Percentiles rank a stretch among this genome's conserved stretches.
phyloP scores from a whole-genome alignment of 129 eudicot species.

The Logfia minima region DNA sequence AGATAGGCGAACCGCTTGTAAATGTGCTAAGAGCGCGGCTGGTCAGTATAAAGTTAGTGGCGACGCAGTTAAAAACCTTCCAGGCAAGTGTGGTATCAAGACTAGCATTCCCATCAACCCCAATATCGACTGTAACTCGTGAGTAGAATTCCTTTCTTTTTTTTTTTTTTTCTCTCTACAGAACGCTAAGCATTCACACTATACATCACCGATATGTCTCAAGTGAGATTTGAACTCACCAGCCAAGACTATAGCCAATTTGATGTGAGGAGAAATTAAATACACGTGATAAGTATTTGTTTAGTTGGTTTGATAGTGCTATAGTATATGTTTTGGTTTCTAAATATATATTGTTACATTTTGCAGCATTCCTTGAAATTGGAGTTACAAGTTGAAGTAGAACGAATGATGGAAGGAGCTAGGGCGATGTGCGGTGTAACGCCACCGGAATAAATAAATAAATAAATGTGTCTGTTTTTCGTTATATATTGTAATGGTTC shows the following conservation, averaged over 20 bases:
- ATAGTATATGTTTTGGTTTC: neutral
- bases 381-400: slow-evolving; percentile 2
- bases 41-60: slow-evolving; percentile 23
- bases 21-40: slow-evolving; percentile 49
- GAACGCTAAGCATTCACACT: neutral
- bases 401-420: slow-evolving; percentile 14
- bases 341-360: neutral
- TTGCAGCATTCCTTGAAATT: slow-evolving; percentile 34
- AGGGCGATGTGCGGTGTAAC: slow-evolving; percentile 12
- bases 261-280: too few species aligned
- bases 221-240: neutral
- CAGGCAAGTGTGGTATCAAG: slow-evolving; percentile 42
- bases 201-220: neutral
- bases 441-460: slow-evolving; percentile 19
- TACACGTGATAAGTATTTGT: neutral
- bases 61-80: slow-evolving; percentile 37
- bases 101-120: slow-evolving; percentile 33
- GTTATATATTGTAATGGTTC: neutral
- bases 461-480: slow-evolving; percentile 13
- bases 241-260: neutral
- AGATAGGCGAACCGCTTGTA: slow-evolving; percentile 49
- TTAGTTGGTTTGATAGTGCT: neutral
- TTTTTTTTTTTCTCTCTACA: neutral
- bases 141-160: neutral
- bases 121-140: slow-evolving; percentile 36